Percentiles rank a stretch among this genome's conserved stretches.
Conservation (phyloP, 192 early-diverging fungal genomes). For the Coemansia sp. region DNA sequence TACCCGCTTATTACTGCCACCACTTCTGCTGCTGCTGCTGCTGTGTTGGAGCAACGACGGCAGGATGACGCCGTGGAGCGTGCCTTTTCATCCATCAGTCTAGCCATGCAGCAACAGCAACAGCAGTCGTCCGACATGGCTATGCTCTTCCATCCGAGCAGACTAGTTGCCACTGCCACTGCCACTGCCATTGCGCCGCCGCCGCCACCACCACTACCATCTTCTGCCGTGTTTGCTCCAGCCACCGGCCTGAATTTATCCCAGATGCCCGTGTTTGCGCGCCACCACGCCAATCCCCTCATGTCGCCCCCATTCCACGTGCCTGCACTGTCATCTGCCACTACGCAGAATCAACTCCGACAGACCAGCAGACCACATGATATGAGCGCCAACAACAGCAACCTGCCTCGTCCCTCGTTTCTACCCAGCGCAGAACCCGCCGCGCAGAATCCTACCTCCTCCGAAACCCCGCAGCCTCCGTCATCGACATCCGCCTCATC, state of each 20-base stretch:
- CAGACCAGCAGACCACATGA: not conserved
- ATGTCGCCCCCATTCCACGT: not conserved
- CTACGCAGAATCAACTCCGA: not conserved
- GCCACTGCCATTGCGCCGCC: no score
- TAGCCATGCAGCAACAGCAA: not conserved
- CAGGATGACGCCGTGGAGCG: not conserved
- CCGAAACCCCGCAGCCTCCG: not conserved
- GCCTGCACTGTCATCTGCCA: not conserved
- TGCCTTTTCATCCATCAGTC: not conserved
- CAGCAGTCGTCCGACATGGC: not conserved
- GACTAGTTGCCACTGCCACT: not conserved
- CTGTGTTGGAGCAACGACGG: no score
- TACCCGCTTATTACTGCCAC: no score
- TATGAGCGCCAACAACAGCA: not conserved
- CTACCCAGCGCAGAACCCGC: not conserved
- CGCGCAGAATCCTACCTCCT: not conserved
- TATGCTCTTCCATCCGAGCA: constrained; percentile 1
- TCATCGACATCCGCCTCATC: not conserved
- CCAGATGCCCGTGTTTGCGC: not conserved
- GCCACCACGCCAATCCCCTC: not conserved
- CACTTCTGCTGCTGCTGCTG: no score
- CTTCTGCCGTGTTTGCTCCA: not conserved
- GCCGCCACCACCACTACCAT: no score
- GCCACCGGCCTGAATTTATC: not conserved
- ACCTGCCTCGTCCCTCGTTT: not conserved